Evolutionary conservation across 2,329 filamentous ascomycete genomes (phyloP).

Genomic region (Cordyceps javanica): DNA sequence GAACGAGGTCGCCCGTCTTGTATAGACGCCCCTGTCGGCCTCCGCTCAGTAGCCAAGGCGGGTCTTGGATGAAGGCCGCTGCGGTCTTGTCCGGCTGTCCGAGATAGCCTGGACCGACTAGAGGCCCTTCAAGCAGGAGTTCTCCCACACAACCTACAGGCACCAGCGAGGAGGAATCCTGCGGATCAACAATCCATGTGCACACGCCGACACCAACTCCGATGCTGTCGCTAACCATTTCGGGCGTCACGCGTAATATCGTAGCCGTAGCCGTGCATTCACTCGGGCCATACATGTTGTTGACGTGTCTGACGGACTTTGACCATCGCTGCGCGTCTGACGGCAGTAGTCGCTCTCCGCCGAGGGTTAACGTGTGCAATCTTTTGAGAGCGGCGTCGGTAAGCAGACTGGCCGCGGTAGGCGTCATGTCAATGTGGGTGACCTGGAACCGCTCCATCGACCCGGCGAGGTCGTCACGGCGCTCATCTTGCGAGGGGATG

Average conservation of each 20-base stretch:
- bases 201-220: conserved; percentile 3
- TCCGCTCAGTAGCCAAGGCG: not conserved
- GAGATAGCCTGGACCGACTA: conserved; percentile 16
- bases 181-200: conserved; percentile 9
- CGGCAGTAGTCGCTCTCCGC: not conserved
- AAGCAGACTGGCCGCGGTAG: conserved; percentile 1
- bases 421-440: conserved; percentile 11
- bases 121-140: conserved; percentile 16
- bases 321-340: not conserved
- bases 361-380: not conserved
- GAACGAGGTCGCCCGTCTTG: conserved; percentile 19
- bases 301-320: not conserved
- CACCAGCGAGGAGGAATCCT: conserved; percentile 7
- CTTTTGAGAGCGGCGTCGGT: not conserved
- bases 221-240: conserved; percentile 5
- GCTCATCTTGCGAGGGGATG: conserved; percentile 12
- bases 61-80: conserved; percentile 18
- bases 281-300: conserved; percentile 8
- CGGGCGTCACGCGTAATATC: not conserved
- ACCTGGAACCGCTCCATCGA: conserved; percentile 12
- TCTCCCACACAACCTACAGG: conserved; percentile 17
- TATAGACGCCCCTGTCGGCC: conserved; percentile 15
- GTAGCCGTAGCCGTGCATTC: conserved; percentile 1
- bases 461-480: conserved; percentile 1
- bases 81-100: conserved; percentile 14